A percentile compares a stretch with the other conserved stretches of the same genome.
phyloP scores from a whole-genome alignment of 2,329 filamentous ascomycete genomes.

The Alternaria arbusti region DNA sequence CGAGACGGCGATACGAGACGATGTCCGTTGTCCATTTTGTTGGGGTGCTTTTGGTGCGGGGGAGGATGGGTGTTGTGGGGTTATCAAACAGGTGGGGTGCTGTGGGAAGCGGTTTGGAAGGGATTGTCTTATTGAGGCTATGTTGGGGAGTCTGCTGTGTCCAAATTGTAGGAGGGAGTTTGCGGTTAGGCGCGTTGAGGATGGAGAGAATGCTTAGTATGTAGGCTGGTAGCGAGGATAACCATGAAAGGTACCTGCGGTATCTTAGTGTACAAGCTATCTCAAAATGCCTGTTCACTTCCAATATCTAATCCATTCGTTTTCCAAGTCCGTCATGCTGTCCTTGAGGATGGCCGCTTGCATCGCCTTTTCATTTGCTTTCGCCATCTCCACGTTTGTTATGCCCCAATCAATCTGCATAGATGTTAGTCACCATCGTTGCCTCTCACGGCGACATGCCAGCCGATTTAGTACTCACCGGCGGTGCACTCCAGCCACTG shows the following conservation, averaged over 20 bases:
- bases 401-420: conserved; percentile 13
- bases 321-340: conserved; percentile 16
- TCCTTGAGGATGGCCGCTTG: conserved; percentile 21
- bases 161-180: not conserved
- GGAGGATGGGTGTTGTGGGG: not conserved
- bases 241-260: no score
- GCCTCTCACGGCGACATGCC: not conserved
- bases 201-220: not conserved
- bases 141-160: not conserved
- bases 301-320: conserved; percentile 23
- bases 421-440: not conserved
- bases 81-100: not conserved
- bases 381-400: conserved; percentile 16
- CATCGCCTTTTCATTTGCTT: conserved; percentile 13
- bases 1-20: not conserved
- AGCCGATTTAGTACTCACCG: conserved; percentile 2
- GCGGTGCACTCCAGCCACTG: conserved; percentile 5
- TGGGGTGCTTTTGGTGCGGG: not conserved
- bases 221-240: not conserved
- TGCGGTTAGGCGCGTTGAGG: not conserved
- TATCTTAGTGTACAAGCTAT: no score
- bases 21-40: not conserved
- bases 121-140: not conserved
- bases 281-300: not conserved
- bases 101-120: not conserved